Evolutionary conservation across 192 early-diverging fungal species (phyloP).

Genomic region (Rhizophagus sp.): DNA sequence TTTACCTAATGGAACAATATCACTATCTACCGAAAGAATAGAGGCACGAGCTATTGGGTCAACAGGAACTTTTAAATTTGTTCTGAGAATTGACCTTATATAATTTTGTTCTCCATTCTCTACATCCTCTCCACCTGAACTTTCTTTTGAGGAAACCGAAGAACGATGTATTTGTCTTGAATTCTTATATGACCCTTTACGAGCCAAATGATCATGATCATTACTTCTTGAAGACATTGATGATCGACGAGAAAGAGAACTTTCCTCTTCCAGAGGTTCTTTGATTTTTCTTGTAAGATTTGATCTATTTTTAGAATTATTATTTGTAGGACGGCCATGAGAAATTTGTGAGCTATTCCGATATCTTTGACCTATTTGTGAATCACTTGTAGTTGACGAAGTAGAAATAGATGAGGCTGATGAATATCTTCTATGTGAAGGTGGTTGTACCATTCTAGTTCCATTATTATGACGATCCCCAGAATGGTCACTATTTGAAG

Average conservation of each 20-base stretch:
- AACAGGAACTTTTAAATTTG: not conserved
- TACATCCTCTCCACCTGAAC: not conserved
- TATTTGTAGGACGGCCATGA: not conserved
- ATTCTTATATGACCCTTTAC: not conserved
- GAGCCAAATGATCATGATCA: not conserved
- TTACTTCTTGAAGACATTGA: not conserved
- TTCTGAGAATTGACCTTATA: not conserved
- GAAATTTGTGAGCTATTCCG: no score
- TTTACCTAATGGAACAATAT: slow-evolving; percentile 8
- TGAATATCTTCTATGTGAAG: not conserved
- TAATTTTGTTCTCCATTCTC: not conserved
- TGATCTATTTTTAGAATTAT: not conserved
- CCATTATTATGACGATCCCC: not conserved
- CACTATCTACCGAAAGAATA: slow-evolving; percentile 1
- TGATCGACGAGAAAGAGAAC: not conserved
- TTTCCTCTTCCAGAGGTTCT: not conserved
- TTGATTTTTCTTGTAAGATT: not conserved
- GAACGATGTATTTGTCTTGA: not conserved
- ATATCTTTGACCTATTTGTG: not conserved
- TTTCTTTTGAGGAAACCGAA: not conserved
- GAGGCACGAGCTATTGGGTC: not conserved
- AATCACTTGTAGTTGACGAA: not conserved
- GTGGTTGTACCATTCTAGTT: not conserved
- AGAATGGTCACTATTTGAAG: not conserved
- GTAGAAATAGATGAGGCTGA: not conserved